phyloP scores from a whole-genome alignment of 176 grass and related monocot species.

The Chloris gayana region DNA sequence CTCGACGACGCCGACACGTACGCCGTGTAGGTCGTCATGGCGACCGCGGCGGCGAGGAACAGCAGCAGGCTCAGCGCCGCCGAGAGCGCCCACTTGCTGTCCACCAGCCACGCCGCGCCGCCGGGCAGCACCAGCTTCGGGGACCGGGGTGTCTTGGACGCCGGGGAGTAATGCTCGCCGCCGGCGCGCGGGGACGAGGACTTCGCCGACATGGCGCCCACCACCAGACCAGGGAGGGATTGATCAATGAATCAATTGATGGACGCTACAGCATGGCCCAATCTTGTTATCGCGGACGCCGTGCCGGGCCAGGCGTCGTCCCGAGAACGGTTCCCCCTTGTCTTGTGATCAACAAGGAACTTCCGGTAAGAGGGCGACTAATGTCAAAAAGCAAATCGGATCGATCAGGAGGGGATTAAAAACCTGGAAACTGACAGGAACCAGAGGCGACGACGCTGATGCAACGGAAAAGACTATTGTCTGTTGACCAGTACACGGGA shows the following conservation, averaged over 20 bases:
- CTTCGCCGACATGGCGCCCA: background rate
- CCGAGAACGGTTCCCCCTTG: background rate
- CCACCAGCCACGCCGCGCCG: slow-evolving; percentile 23
- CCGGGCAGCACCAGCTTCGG: slow-evolving; percentile 22
- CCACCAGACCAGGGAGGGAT: too few species aligned
- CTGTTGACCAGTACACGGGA: background rate
- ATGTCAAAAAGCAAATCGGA: background rate
- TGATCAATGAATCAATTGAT: too few species aligned
- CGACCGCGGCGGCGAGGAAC: slow-evolving; percentile 47
- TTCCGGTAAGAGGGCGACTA: background rate
- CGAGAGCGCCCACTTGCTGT: slow-evolving; percentile 41
- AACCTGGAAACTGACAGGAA: slow-evolving; percentile 8
- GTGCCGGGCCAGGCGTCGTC: background rate
- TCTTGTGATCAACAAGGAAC: background rate
- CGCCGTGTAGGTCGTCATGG: slow-evolving; percentile 13
- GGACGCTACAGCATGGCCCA: background rate
- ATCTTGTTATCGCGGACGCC: background rate
- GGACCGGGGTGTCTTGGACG: slow-evolving; percentile 31
- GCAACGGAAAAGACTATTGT: background rate
- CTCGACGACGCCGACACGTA: slow-evolving; percentile 7
- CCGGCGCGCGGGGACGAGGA: slow-evolving; percentile 5
- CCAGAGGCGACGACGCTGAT: background rate
- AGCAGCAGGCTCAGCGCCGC: slow-evolving; percentile 44
- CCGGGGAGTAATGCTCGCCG: slow-evolving; percentile 15
- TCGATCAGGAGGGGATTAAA: background rate